Evolutionary conservation across 2,329 filamentous ascomycete species (phyloP).

Genomic region (Fusarium sp.): DNA sequence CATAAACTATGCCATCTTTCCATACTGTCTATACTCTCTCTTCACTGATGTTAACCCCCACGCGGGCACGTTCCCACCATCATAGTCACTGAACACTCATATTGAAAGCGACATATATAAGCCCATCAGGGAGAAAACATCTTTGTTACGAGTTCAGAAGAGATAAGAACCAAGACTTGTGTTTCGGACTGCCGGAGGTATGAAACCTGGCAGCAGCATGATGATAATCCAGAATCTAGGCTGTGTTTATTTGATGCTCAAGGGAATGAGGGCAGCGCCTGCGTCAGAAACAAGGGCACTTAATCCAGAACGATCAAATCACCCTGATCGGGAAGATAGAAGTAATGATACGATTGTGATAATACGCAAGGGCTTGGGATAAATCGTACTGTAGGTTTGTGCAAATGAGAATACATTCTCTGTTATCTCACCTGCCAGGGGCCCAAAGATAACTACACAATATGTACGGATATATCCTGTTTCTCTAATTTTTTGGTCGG

Average conservation of each 20-base stretch:
- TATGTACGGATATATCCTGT: slow-evolving; percentile 2
- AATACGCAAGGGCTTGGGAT: not conserved
- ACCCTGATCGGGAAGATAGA: not conserved
- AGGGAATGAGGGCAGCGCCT: not conserved
- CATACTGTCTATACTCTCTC: not conserved
- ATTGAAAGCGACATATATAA: not conserved
- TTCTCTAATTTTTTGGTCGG: slow-evolving; percentile 3
- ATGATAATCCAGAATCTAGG: not conserved
- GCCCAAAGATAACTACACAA: not conserved
- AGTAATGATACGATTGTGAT: not conserved
- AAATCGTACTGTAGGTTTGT: not conserved
- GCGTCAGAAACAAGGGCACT: slow-evolving; percentile 15
- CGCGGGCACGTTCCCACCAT: slow-evolving; percentile 23
- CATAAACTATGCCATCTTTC: not conserved
- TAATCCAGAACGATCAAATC: not conserved
- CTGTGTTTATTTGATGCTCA: not conserved
- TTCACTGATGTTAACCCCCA: slow-evolving; percentile 4
- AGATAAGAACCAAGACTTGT: not conserved
- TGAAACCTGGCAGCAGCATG: slow-evolving; percentile 21
- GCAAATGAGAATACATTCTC: not conserved
- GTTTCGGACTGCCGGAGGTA: not conserved
- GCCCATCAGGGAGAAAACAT: not conserved
- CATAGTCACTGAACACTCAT: slow-evolving; percentile 8
- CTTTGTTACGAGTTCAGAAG: not conserved
- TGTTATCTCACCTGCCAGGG: not conserved